phyloP scores from a whole-genome alignment of 768 basidiomycete species.

The Pleurotus eryngii region DNA sequence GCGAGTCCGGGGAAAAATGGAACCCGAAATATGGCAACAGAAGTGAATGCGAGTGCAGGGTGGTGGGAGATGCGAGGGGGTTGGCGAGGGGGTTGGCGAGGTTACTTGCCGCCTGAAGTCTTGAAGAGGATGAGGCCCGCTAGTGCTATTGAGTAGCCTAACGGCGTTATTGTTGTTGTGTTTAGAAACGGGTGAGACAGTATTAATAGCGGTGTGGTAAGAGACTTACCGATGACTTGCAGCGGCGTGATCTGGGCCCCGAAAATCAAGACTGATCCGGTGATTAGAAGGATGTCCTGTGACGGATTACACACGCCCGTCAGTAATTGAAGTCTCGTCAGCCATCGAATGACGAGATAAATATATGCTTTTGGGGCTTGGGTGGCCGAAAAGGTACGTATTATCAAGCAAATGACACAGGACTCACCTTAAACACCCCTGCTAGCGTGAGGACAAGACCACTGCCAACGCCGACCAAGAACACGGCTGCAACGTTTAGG shows the following conservation, averaged over 20 bases:
- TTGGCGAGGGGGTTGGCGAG: too few relatives aligned
- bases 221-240: conserved; percentile 71
- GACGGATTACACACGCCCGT: background rate
- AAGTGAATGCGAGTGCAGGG: background rate
- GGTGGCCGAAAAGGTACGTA: too few relatives aligned
- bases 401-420: background rate
- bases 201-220: background rate
- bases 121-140: conserved; percentile 84
- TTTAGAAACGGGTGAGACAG: conserved; percentile 1
- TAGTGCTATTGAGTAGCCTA: conserved; percentile 87
- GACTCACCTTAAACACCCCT: conserved; percentile 83
- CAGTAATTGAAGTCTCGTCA: conserved; percentile 9
- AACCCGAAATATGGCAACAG: too few relatives aligned
- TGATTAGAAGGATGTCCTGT: conserved; percentile 92
- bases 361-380: conserved; percentile 6
- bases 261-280: conserved; percentile 86
- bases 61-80: background rate
- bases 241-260: conserved; percentile 75
- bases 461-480: conserved; percentile 84
- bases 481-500: conserved; percentile 91
- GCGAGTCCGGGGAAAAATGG: too few relatives aligned
- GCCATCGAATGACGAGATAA: conserved; percentile 23
- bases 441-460: conserved; percentile 90
- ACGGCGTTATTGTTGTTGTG: conserved; percentile 6
- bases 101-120: conserved; percentile 61